These are phyloP conservation scores for Saturnispora ahearnii DNA, from an alignment of 805 yeast species.

Conservation along the genomic window DNA sequence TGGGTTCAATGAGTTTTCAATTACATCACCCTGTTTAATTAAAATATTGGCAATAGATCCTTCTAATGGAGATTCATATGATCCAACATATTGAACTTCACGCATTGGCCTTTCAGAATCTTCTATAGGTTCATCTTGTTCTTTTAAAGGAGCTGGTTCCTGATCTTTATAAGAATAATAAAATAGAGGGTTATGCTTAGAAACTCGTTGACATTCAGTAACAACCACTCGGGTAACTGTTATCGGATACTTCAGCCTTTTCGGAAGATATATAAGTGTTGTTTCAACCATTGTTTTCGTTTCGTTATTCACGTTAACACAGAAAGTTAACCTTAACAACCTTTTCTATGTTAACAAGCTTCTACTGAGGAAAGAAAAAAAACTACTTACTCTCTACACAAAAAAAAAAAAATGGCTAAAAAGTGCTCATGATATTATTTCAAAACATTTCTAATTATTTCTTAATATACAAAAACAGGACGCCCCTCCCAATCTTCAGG, in stretches of 20 bases:
- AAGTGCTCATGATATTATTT: neutral
- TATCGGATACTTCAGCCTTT: constrained; percentile 59
- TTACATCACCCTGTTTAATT: constrained; percentile 50
- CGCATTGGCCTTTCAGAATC: constrained; percentile 33
- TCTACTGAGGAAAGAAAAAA: neutral
- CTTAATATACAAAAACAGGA: neutral
- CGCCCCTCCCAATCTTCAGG: neutral
- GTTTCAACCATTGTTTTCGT: constrained; percentile 21
- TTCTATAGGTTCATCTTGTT: constrained; percentile 27
- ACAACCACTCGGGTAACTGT: constrained; percentile 41
- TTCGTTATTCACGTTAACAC: neutral
- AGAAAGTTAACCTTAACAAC: no score
- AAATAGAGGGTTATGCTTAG: constrained; percentile 46
- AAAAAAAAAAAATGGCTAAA: neutral
- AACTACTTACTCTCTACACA: neutral
- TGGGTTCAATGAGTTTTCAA: constrained; percentile 37
- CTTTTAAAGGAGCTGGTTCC: constrained; percentile 45
- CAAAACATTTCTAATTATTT: neutral
- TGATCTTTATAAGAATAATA: constrained; percentile 61
- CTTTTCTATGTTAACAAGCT: neutral
- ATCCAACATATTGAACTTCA: constrained; percentile 60
- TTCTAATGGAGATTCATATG: constrained; percentile 75
- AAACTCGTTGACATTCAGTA: constrained; percentile 34
- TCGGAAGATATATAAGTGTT: constrained; percentile 50
- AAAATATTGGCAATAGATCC: constrained; percentile 51